Evolutionary conservation across 2,329 filamentous ascomycete genomes (phyloP), one percentile per base, ranked within the genome.

Genomic region (Hymenoscyphus linearis): DNA sequence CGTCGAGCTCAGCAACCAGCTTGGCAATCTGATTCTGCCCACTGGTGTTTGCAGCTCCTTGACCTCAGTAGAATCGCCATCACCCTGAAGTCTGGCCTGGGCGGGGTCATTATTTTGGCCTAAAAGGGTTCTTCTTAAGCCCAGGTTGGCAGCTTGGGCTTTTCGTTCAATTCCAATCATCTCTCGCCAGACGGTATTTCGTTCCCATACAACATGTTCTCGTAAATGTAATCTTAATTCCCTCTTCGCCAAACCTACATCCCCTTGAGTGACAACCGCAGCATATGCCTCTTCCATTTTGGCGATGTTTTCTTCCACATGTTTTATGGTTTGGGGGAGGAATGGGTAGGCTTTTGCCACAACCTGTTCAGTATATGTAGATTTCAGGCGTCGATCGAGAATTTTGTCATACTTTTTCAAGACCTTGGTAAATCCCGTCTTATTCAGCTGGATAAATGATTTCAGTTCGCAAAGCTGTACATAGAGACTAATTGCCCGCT

Each of bases 381-480:
- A 79, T 67, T 93, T 92, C 60, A 98, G 79, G 68, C 87, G 87
- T 66, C 88, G 87, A 74, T 97, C 89, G 61, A 96, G 78, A 61
- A 90, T 98, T 80, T 99, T 99, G 81, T 99, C 95, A 72, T 95
- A 99, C 76, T 99, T 99, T 78, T 99, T 99, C 67, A 98, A 78
- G 0, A 96, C 93, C 76, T 99, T 99, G 71, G 88, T 85, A 77
- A 99, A 99, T 13, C 95, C 95, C 0, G 95, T 99, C 76, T 90
- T 89, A 80, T 99, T 99, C 65, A 99, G 85, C 77, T 98, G 93
- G 60, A 93, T 87, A 72, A 93, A 99, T 1, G 93, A 98, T 73
- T 96, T 96, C 70, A 99, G 84, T 75, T 97, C 95, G 77, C 93
- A 97, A 18, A 98, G 80, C 66, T 91, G 89, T 53, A 99, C 95